Conservation (phyloP, 108 stramenopile species). For the Fistulifera pelliculosa region DNA sequence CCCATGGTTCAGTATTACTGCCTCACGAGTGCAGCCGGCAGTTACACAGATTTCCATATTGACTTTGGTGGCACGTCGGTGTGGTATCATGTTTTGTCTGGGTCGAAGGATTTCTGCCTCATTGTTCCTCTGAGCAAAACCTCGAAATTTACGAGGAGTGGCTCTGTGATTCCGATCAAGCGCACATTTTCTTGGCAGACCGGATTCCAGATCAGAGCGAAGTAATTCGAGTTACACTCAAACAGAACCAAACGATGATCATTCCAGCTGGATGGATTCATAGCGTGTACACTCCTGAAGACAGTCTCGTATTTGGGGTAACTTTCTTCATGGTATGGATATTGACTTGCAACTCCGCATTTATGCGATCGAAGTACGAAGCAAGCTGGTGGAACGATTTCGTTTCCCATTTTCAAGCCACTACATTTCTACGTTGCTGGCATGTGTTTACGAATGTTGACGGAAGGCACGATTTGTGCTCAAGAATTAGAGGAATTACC, state of each 20-base stretch:
- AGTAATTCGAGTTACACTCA: conserved; percentile 38
- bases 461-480: background rate
- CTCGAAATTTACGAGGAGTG: conserved; percentile 70
- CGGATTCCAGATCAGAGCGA: conserved; percentile 16
- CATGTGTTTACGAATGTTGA: conserved; percentile 22
- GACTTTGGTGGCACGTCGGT: conserved; percentile 94
- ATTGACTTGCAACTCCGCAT: conserved; percentile 38
- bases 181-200: conserved; percentile 44
- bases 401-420: conserved; percentile 42
- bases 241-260: conserved; percentile 64
- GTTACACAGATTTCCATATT: conserved; percentile 91
- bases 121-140: conserved; percentile 70
- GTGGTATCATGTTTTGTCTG: conserved; percentile 86
- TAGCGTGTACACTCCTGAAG: conserved; percentile 84
- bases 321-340: conserved; percentile 65
- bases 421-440: conserved; percentile 38
- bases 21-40: conserved; percentile 69
- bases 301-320: conserved; percentile 87
- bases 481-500: background rate
- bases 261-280: conserved; percentile 94
- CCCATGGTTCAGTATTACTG: conserved; percentile 81
- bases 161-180: conserved; percentile 57
- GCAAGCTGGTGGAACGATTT: conserved; percentile 31
- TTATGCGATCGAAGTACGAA: conserved; percentile 36
- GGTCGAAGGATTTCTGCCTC: conserved; percentile 76